phyloP scores from a whole-genome alignment of 495 filamentous ascomycete species.

The Xanthoparmelia taractica region DNA sequence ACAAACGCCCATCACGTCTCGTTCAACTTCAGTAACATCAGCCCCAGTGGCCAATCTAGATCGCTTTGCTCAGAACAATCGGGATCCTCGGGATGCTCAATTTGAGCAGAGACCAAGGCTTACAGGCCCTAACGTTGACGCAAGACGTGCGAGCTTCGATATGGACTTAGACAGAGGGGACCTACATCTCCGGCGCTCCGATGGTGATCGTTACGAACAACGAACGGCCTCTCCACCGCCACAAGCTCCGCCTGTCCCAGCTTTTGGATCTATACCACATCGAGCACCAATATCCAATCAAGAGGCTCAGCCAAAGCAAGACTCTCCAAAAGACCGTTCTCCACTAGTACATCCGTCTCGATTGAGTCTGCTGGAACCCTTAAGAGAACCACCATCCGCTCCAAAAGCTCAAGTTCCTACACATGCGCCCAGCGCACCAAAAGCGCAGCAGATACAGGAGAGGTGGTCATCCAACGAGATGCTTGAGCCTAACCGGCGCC shows the following conservation, averaged over 20 bases:
- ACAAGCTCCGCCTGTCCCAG: slow-evolving; percentile 72
- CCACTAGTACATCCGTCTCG: slow-evolving; percentile 17
- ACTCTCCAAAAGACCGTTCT: slow-evolving; percentile 11
- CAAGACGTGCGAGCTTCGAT: slow-evolving; percentile 22
- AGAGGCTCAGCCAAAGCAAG: slow-evolving; percentile 25
- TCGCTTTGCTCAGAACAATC: slow-evolving; percentile 17
- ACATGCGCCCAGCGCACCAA: slow-evolving; percentile 45
- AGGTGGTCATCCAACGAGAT: slow-evolving; percentile 10
- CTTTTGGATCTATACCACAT: slow-evolving; percentile 58
- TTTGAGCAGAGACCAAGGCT: slow-evolving; percentile 37
- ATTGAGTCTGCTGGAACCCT: slow-evolving; percentile 14
- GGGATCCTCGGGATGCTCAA: slow-evolving; percentile 18
- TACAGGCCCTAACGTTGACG: slow-evolving; percentile 28
- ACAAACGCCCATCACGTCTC: slow-evolving; percentile 16
- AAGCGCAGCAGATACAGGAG: slow-evolving; percentile 37
- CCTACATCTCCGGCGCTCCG: slow-evolving; percentile 36
- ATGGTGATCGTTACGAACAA: slow-evolving; percentile 32
- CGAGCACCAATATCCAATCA: slow-evolving; percentile 28
- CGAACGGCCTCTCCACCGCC: slow-evolving; percentile 55
- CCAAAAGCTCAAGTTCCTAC: slow-evolving; percentile 33
- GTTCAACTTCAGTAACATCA: slow-evolving; percentile 21
- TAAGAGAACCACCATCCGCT: slow-evolving; percentile 39
- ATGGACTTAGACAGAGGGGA: slow-evolving; percentile 33
- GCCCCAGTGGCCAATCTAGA: slow-evolving; percentile 14
- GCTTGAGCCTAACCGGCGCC: slow-evolving; percentile 3